These are phyloP conservation scores for Trichomonascaceae sp. DNA, from an alignment of 1,139 yeast genomes.

Conservation along the genomic window DNA sequence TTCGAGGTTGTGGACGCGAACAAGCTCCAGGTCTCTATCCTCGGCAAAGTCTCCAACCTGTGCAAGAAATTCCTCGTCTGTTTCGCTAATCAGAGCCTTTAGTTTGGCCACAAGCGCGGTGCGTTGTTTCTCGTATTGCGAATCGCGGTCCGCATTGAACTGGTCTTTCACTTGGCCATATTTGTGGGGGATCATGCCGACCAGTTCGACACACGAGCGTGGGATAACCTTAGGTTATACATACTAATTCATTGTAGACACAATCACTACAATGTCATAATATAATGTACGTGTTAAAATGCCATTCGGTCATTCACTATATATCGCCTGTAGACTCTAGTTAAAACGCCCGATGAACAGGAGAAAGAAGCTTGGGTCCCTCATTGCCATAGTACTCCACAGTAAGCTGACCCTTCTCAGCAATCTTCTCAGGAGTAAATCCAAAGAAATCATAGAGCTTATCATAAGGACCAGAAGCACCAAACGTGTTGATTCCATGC, in stretches of 20 bases:
- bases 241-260: too few species aligned
- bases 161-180: constrained; percentile 8
- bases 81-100: constrained; percentile 57
- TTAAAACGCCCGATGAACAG: constrained; percentile 71
- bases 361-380: constrained; percentile 61
- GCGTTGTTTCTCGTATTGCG: constrained; percentile 8
- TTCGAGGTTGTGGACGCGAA: constrained; percentile 65
- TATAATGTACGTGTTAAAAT: too few species aligned
- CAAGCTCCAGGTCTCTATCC: constrained; percentile 64
- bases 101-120: constrained; percentile 7
- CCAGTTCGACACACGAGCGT: too few species aligned
- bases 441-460: constrained; percentile 77
- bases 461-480: constrained; percentile 89
- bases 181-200: too few species aligned
- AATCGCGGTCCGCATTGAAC: constrained; percentile 7
- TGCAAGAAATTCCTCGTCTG: constrained; percentile 46
- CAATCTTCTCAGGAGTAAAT: constrained; percentile 90
- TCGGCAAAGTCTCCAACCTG: constrained; percentile 55
- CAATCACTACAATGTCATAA: too few species aligned
- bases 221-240: too few species aligned
- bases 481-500: constrained; percentile 91
- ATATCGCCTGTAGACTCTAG: too few species aligned
- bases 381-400: constrained; percentile 54
- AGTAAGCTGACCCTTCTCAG: constrained; percentile 72
- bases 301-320: too few species aligned